A percentile compares a stretch with the other conserved stretches of the same genome.
phyloP scores from a whole-genome alignment of 371 early-diverging fungal genomes.

The Syncephalastrum monosporum region DNA sequence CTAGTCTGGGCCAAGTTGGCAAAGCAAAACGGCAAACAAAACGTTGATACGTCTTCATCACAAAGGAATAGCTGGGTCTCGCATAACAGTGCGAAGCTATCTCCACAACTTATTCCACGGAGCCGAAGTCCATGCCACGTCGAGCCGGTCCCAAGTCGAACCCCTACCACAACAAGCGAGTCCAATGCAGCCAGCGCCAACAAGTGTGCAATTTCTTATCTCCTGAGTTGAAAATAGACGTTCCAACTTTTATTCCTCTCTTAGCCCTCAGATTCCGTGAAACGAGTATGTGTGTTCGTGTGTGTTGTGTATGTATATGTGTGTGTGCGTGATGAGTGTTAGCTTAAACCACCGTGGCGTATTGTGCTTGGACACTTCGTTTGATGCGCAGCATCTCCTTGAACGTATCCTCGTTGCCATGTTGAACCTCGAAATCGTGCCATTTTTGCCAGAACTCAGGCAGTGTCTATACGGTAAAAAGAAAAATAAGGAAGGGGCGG shows the following conservation, averaged over 20 bases:
- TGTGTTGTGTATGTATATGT: neutral
- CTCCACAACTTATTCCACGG: no score
- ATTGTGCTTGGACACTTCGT: constrained; percentile 62
- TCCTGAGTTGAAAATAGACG: constrained; percentile 9
- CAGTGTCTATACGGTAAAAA: constrained; percentile 39
- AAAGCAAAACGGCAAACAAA: neutral
- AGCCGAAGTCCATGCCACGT: no score
- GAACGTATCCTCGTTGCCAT: constrained; percentile 97
- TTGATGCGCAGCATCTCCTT: constrained; percentile 97
- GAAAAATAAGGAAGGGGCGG: no score
- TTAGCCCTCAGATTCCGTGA: neutral
- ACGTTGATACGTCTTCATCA: neutral
- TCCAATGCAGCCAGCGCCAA: constrained; percentile 2
- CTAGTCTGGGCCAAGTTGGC: constrained; percentile 14
- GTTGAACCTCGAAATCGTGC: constrained; percentile 96
- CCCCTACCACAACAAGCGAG: no score
- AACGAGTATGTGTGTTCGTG: neutral
- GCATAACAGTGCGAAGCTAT: no score
- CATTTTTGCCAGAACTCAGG: constrained; percentile 87
- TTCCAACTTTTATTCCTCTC: neutral
- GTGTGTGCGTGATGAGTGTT: neutral
- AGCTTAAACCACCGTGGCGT: constrained; percentile 30
- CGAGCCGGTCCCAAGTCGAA: no score
- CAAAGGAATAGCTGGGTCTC: neutral
- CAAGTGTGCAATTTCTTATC: constrained; percentile 12